These are phyloP conservation scores for Hortiboletus campestris DNA, from an alignment of 768 basidiomycete species.

Conservation along the genomic window DNA sequence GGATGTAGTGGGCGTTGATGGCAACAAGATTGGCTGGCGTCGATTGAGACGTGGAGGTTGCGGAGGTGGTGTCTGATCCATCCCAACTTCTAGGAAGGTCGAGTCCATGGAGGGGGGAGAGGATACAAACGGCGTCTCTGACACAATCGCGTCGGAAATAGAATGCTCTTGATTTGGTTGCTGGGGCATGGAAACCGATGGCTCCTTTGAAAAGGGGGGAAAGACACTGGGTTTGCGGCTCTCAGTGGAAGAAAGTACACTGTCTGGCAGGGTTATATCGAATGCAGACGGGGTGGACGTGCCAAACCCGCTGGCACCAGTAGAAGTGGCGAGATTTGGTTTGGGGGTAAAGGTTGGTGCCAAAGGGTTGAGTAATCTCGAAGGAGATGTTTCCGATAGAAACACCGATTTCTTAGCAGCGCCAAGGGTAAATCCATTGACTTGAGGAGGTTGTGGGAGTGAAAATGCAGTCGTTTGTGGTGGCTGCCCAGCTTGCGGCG, in stretches of 20 bases:
- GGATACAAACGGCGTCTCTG: slow-evolving; percentile 11
- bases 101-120: slow-evolving; percentile 14
- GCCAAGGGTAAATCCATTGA: neutral
- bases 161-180: neutral
- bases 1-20: slow-evolving; percentile 30
- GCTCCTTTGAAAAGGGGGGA: neutral
- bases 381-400: slow-evolving; percentile 4
- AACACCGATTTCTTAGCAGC: neutral
- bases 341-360: slow-evolving; percentile 18
- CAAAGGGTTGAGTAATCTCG: slow-evolving; percentile 18
- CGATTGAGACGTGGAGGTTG: slow-evolving; percentile 31
- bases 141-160: neutral
- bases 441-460: neutral
- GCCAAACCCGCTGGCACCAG: neutral
- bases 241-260: neutral
- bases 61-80: slow-evolving; percentile 10
- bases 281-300: neutral
- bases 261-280: neutral
- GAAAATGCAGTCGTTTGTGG: neutral
- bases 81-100: slow-evolving; percentile 1
- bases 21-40: slow-evolving; percentile 33
- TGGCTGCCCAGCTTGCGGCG: neutral
- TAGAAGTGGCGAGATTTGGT: neutral
- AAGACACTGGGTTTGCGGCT: neutral
- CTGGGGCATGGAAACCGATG: neutral